Evolutionary conservation across 306 rosid genomes (phyloP).

Genomic region (Inga leiocalycina): DNA sequence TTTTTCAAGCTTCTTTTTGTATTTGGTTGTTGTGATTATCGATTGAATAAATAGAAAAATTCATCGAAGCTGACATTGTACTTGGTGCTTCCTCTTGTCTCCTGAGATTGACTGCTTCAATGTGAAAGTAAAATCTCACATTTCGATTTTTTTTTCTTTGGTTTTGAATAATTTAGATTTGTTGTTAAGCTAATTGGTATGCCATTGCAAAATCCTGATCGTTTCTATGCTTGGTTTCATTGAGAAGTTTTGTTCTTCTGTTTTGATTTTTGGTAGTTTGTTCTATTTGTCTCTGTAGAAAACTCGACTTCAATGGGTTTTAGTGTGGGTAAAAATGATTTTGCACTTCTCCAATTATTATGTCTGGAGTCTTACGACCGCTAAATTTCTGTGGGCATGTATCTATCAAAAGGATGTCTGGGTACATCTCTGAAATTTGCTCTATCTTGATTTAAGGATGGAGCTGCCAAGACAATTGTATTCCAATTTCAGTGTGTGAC

Average conservation of each 20-base stretch:
- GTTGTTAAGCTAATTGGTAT: background rate
- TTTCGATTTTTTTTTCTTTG: background rate
- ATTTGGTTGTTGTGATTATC: background rate
- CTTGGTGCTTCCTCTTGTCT: background rate
- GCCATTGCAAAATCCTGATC: background rate
- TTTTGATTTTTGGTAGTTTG: conserved; percentile 9
- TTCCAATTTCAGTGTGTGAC: conserved; percentile 84
- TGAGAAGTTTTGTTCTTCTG: conserved; percentile 10
- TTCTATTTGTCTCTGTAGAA: conserved; percentile 4
- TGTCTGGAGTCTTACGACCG: conserved; percentile 33
- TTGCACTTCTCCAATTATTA: conserved; percentile 27
- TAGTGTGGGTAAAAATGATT: conserved; percentile 26
- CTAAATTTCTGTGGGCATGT: conserved; percentile 43
- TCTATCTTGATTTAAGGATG: conserved; percentile 79
- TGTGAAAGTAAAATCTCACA: background rate
- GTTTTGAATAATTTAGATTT: conserved; percentile 4
- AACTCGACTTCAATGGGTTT: background rate
- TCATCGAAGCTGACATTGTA: background rate
- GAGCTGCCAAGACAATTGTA: conserved; percentile 63
- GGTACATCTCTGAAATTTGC: conserved; percentile 59
- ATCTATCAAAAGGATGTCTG: conserved; percentile 41
- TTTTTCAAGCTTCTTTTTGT: background rate
- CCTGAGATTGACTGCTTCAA: background rate
- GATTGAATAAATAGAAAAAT: background rate
- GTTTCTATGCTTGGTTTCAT: background rate